phyloP scores from a whole-genome alignment of 345 rosid genomes.

The Carallia brachiata region DNA sequence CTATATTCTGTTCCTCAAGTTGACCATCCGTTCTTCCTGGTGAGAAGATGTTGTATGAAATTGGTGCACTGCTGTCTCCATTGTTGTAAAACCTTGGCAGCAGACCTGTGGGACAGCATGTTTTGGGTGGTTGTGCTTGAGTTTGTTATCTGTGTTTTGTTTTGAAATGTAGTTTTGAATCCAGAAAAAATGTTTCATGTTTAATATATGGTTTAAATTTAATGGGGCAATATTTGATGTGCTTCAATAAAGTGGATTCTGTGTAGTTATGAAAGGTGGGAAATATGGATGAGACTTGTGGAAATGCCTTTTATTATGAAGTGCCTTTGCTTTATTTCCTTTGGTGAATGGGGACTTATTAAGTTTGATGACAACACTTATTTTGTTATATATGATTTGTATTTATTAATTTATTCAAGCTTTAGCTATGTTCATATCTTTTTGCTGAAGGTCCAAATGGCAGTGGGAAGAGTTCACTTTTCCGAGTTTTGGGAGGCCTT shows the following conservation, averaged over 20 bases:
- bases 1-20: not conserved
- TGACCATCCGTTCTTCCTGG: not conserved
- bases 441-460: conserved; percentile 90
- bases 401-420: not conserved
- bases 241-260: no score
- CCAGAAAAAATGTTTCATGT: not conserved
- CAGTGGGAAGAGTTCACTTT: conserved; percentile 99
- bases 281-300: no score
- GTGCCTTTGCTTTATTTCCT: no score
- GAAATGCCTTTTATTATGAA: no score
- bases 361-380: no score
- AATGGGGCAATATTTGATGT: no score
- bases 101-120: not conserved
- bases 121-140: not conserved
- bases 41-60: not conserved
- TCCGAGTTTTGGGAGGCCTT: conserved; percentile 97
- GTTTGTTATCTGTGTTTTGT: not conserved
- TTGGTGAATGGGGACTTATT: no score
- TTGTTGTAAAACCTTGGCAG: not conserved
- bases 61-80: not conserved
- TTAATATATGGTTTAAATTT: no score
- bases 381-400: no score
- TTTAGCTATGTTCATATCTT: not conserved
- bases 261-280: no score
- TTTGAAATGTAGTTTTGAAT: not conserved